Evolutionary conservation across 495 filamentous ascomycete genomes (phyloP), one percentile per base, ranked within the genome.

Genomic region (Penicillium herquei): DNA sequence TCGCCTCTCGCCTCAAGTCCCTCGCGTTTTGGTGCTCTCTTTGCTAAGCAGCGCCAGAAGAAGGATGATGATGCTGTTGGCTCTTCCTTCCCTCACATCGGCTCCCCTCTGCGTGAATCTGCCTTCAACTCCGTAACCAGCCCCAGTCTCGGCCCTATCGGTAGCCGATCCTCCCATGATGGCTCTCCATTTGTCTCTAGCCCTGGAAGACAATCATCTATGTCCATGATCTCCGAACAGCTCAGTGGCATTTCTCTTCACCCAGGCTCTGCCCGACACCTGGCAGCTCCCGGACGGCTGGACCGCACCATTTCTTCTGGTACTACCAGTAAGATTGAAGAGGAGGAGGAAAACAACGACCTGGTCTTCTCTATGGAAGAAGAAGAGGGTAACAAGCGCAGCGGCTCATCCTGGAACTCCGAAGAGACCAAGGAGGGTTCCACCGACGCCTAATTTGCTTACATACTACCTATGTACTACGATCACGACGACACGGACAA

Each of bases 81-180:
- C 8, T 85, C 86, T 11, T 84, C 82, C 1, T 87, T 96, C 64
- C 88, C 90, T 33, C 91, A 96, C 59, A 87, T 98, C 48, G 94
- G 95, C 18, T 98, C 95, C 39, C 94, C 94, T 21, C 81, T 98
- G 8, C 90, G 94, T 42, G 95, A 96, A 69, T 94, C 93, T 9
- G 81, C 81, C 3, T 71, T 90, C 34, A 72, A 73, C 55, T 56
- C 71, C 3, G 65, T 63, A 14, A 84, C 73, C 47, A 92, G 85
- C 65, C 88, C 90, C 14, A 84, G 85, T 39, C 73, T 87, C 16
- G 82, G 84, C 44, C 77, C 85, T 35, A 76, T 84, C 37, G 77
- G 80, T 39, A 77, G 75, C 50, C 71, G 73, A 7, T 44, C 67
- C 11, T 72, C 71, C 17, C 82, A 83, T 12, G 87, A 91, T 52